phyloP scores from a whole-genome alignment of 441 rosid species.

The Gossypium gossypioides region DNA sequence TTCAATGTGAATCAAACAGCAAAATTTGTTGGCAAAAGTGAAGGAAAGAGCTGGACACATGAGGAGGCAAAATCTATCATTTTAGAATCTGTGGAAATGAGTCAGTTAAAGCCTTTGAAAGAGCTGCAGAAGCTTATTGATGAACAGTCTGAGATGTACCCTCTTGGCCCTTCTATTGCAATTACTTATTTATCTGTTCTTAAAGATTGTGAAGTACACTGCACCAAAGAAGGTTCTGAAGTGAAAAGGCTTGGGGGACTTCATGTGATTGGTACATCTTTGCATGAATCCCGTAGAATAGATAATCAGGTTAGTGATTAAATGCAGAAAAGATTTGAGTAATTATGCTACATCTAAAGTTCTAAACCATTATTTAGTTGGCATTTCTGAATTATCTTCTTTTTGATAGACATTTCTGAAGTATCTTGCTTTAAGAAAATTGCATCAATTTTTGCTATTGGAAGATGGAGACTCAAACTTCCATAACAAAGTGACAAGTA shows the following conservation, averaged over 20 bases:
- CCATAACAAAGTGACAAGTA: neutral
- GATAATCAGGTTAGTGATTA: conserved; percentile 73
- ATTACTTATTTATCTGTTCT: conserved; percentile 77
- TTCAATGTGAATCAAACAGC: conserved; percentile 39
- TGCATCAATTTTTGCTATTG: neutral
- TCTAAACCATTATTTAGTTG: conserved; percentile 3
- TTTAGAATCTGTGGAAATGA: conserved; percentile 71
- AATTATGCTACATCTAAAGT: conserved; percentile 8
- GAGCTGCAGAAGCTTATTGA: conserved; percentile 60
- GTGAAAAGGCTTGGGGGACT: conserved; percentile 95
- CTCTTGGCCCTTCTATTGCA: conserved; percentile 81
- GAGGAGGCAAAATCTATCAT: conserved; percentile 63
- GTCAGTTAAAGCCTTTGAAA: conserved; percentile 51
- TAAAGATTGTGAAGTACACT: conserved; percentile 82
- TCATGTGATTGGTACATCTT: conserved; percentile 90
- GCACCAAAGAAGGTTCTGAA: conserved; percentile 76
- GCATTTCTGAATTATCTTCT: neutral
- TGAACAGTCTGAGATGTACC: conserved; percentile 83
- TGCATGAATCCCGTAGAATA: conserved; percentile 94
- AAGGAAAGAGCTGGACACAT: conserved; percentile 72
- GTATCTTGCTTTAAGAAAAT: conserved; percentile 2
- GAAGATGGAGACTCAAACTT: neutral
- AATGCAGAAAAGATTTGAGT: neutral
- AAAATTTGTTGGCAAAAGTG: conserved; percentile 86
- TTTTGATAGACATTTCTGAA: neutral